Conservation (phyloP, 148 eudicot genomes). For the Chenopodium berlandieri region DNA sequence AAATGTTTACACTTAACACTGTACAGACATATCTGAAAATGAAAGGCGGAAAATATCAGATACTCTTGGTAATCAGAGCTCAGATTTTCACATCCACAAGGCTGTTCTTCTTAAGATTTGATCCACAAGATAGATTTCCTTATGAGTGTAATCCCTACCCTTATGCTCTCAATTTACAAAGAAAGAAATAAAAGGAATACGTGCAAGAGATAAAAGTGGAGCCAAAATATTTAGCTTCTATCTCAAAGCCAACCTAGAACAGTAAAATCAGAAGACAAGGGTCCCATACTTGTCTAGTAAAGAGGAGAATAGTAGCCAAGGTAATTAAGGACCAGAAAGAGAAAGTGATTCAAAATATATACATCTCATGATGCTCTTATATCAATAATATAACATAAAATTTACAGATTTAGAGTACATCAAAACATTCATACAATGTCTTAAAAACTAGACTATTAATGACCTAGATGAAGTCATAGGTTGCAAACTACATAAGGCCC, state of each 20-base stretch:
- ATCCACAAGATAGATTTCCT: not conserved
- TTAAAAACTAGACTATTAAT: not conserved
- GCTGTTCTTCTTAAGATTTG: slow-evolving; percentile 4
- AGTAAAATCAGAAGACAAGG: slow-evolving; percentile 35
- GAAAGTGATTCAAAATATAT: slow-evolving; percentile 26
- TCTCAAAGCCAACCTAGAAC: slow-evolving; percentile 20
- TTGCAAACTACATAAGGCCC: not conserved
- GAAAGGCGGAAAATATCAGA: slow-evolving; percentile 1
- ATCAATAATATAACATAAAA: slow-evolving; percentile 20
- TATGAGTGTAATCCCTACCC: not conserved
- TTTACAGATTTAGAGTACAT: slow-evolving; percentile 13
- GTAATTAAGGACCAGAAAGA: slow-evolving; percentile 22
- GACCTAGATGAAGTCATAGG: not conserved
- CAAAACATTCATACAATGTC: slow-evolving; percentile 15
- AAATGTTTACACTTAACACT: not conserved
- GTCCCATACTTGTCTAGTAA: slow-evolving; percentile 33
- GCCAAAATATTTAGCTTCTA: not conserved
- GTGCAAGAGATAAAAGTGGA: not conserved
- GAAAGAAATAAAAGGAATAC: not conserved
- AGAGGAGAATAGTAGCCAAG: slow-evolving; percentile 22
- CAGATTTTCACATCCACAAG: slow-evolving; percentile 13
- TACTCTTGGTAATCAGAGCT: not conserved
- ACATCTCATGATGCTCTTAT: slow-evolving; percentile 23
- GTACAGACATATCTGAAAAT: slow-evolving; percentile 6
- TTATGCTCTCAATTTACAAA: not conserved